A percentile compares a stretch with the other conserved stretches of the same genome.
Evolutionary conservation across 1,284 basidiomycete species (phyloP).

Genomic region (Coriolopsis trogii): DNA sequence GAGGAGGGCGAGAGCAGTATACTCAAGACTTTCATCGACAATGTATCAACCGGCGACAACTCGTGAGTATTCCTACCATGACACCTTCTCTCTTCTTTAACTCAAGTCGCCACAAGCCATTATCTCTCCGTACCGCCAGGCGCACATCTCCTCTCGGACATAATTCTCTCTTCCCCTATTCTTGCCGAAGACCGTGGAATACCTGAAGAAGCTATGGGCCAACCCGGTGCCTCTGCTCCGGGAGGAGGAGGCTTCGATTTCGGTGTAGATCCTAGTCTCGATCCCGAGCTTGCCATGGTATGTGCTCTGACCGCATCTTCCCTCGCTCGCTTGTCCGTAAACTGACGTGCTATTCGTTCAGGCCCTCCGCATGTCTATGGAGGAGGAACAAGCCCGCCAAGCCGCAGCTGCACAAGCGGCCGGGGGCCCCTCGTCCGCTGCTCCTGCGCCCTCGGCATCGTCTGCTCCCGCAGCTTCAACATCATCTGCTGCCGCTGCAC

Average conservation of each 20-base stretch:
- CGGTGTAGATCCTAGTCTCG: conserved; percentile 92
- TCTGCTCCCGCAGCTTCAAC: conserved; percentile 27
- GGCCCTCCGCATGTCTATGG: conserved; percentile 97
- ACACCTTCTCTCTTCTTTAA: neutral
- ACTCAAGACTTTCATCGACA: conserved; percentile 78
- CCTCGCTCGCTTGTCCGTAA: conserved; percentile 74
- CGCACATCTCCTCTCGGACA: conserved; percentile 81
- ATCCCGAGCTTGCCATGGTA: conserved; percentile 98
- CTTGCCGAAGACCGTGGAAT: conserved; percentile 81
- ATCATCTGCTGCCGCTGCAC: conserved; percentile 32
- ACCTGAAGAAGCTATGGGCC: conserved; percentile 63
- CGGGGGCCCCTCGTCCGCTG: conserved; percentile 15
- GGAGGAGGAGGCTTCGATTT: conserved; percentile 77
- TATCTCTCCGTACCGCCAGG: conserved; percentile 83
- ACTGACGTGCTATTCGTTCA: conserved; percentile 35
- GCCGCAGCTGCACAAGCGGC: conserved; percentile 53
- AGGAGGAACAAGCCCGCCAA: conserved; percentile 93
- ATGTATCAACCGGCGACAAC: conserved; percentile 79
- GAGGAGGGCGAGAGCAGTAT: conserved; percentile 67
- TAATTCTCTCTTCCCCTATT: conserved; percentile 81
- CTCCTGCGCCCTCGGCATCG: conserved; percentile 1
- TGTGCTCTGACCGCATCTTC: conserved; percentile 19
- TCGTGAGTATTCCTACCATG: conserved; percentile 54
- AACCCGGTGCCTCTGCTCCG: conserved; percentile 50
- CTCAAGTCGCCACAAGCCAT: conserved; percentile 55